Base-by-base conservation (phyloP, 2,329 filamentous ascomycete genomes). In the Aspergillus novofumigatus region DNA sequence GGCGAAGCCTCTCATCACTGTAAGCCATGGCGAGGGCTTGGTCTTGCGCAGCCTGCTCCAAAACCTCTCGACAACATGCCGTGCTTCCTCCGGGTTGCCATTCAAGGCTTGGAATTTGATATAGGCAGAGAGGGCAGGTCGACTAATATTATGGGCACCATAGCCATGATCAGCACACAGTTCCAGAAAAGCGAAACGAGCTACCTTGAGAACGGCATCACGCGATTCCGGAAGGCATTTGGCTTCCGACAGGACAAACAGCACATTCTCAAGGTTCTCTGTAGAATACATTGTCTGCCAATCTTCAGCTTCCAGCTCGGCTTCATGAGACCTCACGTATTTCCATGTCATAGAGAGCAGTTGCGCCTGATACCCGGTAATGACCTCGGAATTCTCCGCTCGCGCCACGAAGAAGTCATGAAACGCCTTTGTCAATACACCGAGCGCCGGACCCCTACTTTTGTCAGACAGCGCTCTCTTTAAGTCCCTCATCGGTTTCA, bases 401-500 rank as follows among this genome's bases (percentile, higher is more conserved):
- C 72, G 88, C 82, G 69, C 79, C 20, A 76, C 69, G 64, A 93
- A 86, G 62, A 92, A 86, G 9, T 79, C 75, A 55, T 77, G 79
- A 71, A 89, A 87, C 4, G 89, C 90, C 38, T 82, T 77, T 0
- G 84, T 73, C 2, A 96, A 77, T 35, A 89, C 84, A n/a, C 80
- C 71, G 3, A 80, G 76, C 0, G 83, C 73, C 17, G 90, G 91
- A 9, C 85, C 82, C 35, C 91, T 83, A 38, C 86, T 78, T 52
- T 83, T 81, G 55, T 89, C 82, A 52, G 83, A 80, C 63, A 87
- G 77, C 59, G 85, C 83, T 63, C 84, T 83, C 53, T 83, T 78
- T 71, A 91, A 83, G 57, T 89, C 83, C 65, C 89, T 82, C 76
- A 96, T 84, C 17, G 82, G 83, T 62, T 86, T 84, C 67, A 92